Evolutionary conservation across 371 early-diverging fungal genomes (phyloP).

Genomic region (Mucor mucedo): DNA sequence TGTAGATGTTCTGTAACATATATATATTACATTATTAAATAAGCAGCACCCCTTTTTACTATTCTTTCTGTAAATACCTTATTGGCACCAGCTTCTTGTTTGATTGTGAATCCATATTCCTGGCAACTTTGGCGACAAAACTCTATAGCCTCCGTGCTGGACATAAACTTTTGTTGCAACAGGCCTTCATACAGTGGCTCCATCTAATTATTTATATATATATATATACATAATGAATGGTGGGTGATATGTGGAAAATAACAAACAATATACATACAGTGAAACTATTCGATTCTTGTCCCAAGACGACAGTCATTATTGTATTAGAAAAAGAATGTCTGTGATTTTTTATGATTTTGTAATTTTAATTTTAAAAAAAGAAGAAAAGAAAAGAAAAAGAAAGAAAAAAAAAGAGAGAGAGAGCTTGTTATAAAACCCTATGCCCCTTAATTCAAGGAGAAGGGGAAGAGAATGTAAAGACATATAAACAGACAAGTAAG

Average conservation of each 20-base stretch:
- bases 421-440: not conserved
- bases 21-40: not conserved
- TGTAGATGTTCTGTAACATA: constrained; percentile 52
- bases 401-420: constrained; percentile 4
- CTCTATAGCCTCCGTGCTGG: constrained; percentile 42
- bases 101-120: constrained; percentile 47
- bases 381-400: constrained; percentile 18
- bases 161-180: constrained; percentile 37
- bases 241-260: no score
- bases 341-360: not conserved
- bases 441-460: constrained; percentile 16
- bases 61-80: constrained; percentile 29
- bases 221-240: not conserved
- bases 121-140: constrained; percentile 41
- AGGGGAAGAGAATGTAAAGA: constrained; percentile 16
- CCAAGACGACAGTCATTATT: constrained; percentile 1
- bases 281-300: not conserved
- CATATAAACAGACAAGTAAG: constrained; percentile 25
- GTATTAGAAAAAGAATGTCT: not conserved
- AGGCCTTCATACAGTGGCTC: constrained; percentile 37
- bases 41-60: not conserved
- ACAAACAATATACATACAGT: no score
- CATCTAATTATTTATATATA: constrained; percentile 26
- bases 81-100: constrained; percentile 44
- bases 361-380: constrained; percentile 17